Percentiles rank a stretch among this genome's conserved stretches.
Evolutionary conservation across 148 eudicot species (phyloP).

Genomic region (Nepenthes gracilis): DNA sequence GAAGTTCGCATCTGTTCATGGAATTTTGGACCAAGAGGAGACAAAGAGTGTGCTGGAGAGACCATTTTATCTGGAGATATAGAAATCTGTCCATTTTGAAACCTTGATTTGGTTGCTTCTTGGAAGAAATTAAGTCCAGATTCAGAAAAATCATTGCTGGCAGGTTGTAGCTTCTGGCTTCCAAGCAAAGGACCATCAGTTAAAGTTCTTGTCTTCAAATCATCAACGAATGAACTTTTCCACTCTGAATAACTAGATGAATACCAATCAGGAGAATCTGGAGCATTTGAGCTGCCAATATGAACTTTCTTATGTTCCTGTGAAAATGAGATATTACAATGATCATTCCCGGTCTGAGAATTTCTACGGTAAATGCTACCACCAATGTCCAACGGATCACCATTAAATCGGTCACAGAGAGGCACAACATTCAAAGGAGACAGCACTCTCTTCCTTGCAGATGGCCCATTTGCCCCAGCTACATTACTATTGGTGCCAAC

Average conservation of each 20-base stretch:
- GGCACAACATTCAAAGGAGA: constrained; percentile 48
- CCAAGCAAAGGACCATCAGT: constrained; percentile 50
- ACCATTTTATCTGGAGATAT: constrained; percentile 17
- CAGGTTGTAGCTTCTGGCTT: constrained; percentile 16
- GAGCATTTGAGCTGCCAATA: constrained; percentile 23
- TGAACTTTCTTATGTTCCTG: constrained; percentile 56
- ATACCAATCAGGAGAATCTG: constrained; percentile 12
- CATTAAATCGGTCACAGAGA: constrained; percentile 23
- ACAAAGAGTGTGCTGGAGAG: constrained; percentile 31
- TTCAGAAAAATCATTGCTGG: constrained; percentile 16
- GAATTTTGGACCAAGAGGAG: constrained; percentile 52
- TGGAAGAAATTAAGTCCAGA: constrained; percentile 13
- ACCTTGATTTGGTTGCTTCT: constrained; percentile 17
- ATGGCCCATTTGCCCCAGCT: constrained; percentile 17
- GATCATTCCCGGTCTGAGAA: constrained; percentile 13
- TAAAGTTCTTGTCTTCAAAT: constrained; percentile 12
- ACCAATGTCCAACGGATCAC: constrained; percentile 37
- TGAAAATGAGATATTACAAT: constrained; percentile 11
- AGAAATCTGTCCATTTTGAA: constrained; percentile 12
- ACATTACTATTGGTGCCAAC: constrained; percentile 9
- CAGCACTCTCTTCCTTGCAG: constrained; percentile 46
- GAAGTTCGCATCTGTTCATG: constrained; percentile 18
- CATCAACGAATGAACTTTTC: constrained; percentile 14
- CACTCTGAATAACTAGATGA: constrained; percentile 15
- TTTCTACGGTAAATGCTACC: constrained; percentile 13